Base-by-base conservation (phyloP, 148 eudicot genomes). In the Linanthus parryae region DNA sequence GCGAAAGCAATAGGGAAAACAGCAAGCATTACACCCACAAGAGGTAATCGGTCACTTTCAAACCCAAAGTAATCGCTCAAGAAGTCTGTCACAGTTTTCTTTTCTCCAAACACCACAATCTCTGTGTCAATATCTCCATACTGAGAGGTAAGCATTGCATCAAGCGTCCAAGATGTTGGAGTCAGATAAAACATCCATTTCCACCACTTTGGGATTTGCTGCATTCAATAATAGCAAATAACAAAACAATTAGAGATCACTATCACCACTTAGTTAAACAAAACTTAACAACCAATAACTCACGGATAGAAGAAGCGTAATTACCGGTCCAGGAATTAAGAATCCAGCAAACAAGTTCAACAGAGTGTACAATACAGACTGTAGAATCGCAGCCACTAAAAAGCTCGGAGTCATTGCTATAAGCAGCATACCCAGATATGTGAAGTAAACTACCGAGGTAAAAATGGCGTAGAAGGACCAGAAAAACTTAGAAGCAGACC, bases 381-480 rank as follows among this genome's bases (percentile, higher is more conserved):
- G 60, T 31, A 73, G 62, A 35, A 80, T 71, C 14, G 77, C 57
- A 33, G 88, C 92, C 19, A 80, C 54, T 40, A 77, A 87, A 56
- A 53, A 69, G 64, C 67, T 83, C 23, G 92, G 95, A 15, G 92
- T 78, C 42, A 78, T 43, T n/a, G 95, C 68, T 29, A 80, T 67
- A 27, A 87, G 63, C 73, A 83, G 36, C 95, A 87, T 83, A 8
- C 85, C 95, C 47, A 87, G 18, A 62, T 75, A 83, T 26, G 66
- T 83, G 79, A 73, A 80, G 67, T 73, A 87, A 56, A 73, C 12
- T 57, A 83, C 43, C 18, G 91, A 68, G 43, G 83, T 75, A 40
- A 76, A 75, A 73, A 80, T 83, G 38, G 79, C 51, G 44, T 80
- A 87, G 59, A 73, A 77, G 61, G 77, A 87, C 84, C 86, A 82